Evolutionary conservation across 2,329 filamentous ascomycete genomes (phyloP).

Genomic region (Cladosporium halotolerans): DNA sequence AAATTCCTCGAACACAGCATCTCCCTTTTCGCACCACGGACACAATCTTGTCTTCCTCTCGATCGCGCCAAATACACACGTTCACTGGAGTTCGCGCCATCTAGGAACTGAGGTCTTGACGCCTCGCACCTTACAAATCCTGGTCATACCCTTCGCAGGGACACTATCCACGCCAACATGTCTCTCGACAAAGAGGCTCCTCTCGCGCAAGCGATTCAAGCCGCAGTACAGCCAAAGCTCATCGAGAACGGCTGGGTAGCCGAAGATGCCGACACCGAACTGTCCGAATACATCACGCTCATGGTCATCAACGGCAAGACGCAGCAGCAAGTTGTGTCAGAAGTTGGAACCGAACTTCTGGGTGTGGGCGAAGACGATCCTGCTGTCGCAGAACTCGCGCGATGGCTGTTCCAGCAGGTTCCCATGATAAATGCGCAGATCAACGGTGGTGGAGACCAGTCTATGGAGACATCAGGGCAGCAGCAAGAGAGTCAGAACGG

Average conservation of each 20-base stretch:
- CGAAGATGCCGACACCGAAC: slow-evolving; percentile 70
- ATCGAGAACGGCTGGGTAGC: slow-evolving; percentile 88
- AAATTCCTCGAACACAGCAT: too few relatives aligned
- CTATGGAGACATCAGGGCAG: slow-evolving; percentile 3
- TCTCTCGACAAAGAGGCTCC: slow-evolving; percentile 69
- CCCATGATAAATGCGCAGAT: slow-evolving; percentile 58
- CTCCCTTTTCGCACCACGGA: not conserved
- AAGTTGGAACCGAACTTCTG: slow-evolving; percentile 82
- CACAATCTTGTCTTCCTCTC: not conserved
- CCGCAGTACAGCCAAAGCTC: slow-evolving; percentile 81
- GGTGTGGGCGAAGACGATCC: slow-evolving; percentile 76
- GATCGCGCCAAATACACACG: not conserved
- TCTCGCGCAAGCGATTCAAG: slow-evolving; percentile 75
- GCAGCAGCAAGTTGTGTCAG: slow-evolving; percentile 78
- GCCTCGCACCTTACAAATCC: not conserved
- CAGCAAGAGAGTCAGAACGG: slow-evolving; percentile 11
- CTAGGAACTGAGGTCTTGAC: slow-evolving; percentile 2
- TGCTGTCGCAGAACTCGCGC: slow-evolving; percentile 73
- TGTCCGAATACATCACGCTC: slow-evolving; percentile 93
- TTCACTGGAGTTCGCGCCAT: slow-evolving; percentile 6
- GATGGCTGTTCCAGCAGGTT: slow-evolving; percentile 90
- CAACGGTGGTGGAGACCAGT: slow-evolving; percentile 40
- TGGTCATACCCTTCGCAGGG: too few relatives aligned
- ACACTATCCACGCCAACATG: slow-evolving; percentile 46
- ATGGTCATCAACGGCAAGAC: slow-evolving; percentile 96